Percentiles rank a stretch among this genome's conserved stretches.
These are phyloP conservation scores for Clitopilus hobsonii DNA, from an alignment of 768 basidiomycete genomes.

Conservation along the genomic window DNA sequence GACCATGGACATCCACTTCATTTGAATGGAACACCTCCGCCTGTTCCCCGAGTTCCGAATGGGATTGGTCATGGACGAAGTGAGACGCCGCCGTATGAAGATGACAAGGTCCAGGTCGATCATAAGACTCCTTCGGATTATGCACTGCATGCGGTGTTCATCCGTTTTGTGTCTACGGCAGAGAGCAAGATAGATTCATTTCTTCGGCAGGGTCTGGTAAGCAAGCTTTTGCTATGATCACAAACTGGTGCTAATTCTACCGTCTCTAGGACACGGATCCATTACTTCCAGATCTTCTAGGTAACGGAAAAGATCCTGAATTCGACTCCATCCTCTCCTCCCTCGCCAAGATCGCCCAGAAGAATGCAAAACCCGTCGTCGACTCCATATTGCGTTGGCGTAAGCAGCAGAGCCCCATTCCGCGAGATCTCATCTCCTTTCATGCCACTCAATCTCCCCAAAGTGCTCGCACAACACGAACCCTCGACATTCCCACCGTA, in stretches of 20 bases:
- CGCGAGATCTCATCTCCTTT: constrained; percentile 44
- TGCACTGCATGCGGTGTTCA: constrained; percentile 84
- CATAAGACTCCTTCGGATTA: constrained; percentile 85
- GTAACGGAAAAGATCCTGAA: constrained; percentile 64
- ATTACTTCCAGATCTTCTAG: constrained; percentile 62
- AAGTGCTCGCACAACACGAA: constrained; percentile 28
- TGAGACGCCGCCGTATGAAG: constrained; percentile 51
- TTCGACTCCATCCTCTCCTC: constrained; percentile 86
- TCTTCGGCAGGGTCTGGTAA: constrained; percentile 61
- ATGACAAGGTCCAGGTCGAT: constrained; percentile 64
- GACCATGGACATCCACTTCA: constrained; percentile 52
- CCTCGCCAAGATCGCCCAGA: constrained; percentile 81
- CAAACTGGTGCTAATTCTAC: neutral
- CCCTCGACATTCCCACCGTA: constrained; percentile 44
- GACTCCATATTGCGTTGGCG: constrained; percentile 89
- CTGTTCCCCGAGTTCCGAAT: constrained; percentile 74
- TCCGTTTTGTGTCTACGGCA: constrained; percentile 75
- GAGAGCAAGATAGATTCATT: constrained; percentile 79
- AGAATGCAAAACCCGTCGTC: constrained; percentile 77
- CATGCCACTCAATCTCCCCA: constrained; percentile 38
- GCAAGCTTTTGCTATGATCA: constrained; percentile 20
- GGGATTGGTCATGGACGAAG: constrained; percentile 45
- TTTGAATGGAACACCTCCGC: constrained; percentile 46
- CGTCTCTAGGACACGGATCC: constrained; percentile 60
- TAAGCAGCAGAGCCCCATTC: constrained; percentile 59